Base-by-base conservation (phyloP, 2,329 filamentous ascomycete species). In the Cordyceps militaris region DNA sequence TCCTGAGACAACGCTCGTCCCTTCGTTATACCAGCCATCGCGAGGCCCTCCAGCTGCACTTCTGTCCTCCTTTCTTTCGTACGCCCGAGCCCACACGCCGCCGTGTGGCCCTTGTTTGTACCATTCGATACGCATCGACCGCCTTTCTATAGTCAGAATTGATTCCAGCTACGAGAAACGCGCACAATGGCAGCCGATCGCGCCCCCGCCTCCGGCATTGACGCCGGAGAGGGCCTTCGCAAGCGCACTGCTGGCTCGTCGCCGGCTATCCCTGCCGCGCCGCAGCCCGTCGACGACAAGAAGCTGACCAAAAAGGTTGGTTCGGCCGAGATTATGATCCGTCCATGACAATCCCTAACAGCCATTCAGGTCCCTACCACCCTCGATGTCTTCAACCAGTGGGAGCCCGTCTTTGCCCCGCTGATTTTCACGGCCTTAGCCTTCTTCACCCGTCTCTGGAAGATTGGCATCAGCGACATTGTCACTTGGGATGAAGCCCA, bases 401-500 rank as follows among this genome's bases (percentile, higher is more conserved):
- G 84, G 80, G 79, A 88, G 70, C 76, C 79, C 69, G 67, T 86
- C 67, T 77, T 85, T 68, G 79, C 81, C 62, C 80, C 84, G 56
- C 68, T 86, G 66, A 67, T 87, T 68, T 83, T 86, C 73, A 82
- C 82, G 59, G 67, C 77, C 63, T 70, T 86, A 56, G 82, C 85
- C 58, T 76, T 86, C 73, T 85, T 86, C 70, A 88, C 85, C 40
- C 78, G 85, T 62, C 70, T 88, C 62, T 88, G 81, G 73, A 87
- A 86, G 75, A 88, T 88, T 68, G 85, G 85, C 58, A 73, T 86
- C 56, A 86, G 83, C 63, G 74, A 83, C 64, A 85, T 86, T 64
- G 83, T 86, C 50, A 86, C 83, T 50, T 86, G 83, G 83, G 83
- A 86, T 70, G 82, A 84, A 72, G 83, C 83, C 66, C 83, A 86